phyloP scores from a whole-genome alignment of 345 rosid species.

The Citrus sinensis region DVS_A1.0 CM039162.1:2144001-2144500 shows the following conservation, averaged over 20 bases:
- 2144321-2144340: background rate
- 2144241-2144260: background rate
- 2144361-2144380: background rate
- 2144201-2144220: background rate
- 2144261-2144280: background rate
- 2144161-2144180: constrained; percentile 40
- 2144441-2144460: background rate
- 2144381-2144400: constrained; percentile 3
- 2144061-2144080: constrained; percentile 26
- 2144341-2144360: background rate
- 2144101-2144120: constrained; percentile 5
- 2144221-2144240: background rate
- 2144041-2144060: constrained; percentile 15
- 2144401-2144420: background rate
- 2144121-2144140: background rate
- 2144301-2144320: constrained; percentile 9
- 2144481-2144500: background rate
- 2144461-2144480: background rate
- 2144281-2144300: constrained; percentile 33
- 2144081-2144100: constrained; percentile 33
- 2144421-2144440: background rate
- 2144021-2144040: constrained; percentile 1
- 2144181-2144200: constrained; percentile 12
- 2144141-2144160: constrained; percentile 9
- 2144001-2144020: constrained; percentile 14